Percentiles rank a stretch among this genome's conserved stretches.
Evolutionary conservation across 2,329 filamentous ascomycete species (phyloP).

Genomic region (Penicillium vulpinum): DNA sequence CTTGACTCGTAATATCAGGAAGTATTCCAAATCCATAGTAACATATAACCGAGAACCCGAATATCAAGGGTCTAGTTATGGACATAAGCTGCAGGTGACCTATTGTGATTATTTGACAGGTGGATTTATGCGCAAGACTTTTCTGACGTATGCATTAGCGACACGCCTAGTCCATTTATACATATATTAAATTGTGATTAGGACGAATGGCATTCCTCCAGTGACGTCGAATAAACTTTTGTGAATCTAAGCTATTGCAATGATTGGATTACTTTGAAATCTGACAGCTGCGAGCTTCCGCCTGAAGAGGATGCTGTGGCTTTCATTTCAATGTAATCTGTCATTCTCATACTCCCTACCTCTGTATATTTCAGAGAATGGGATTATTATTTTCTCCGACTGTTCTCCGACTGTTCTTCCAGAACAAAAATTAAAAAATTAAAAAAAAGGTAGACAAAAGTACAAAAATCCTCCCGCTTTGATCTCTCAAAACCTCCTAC

Average conservation of each 20-base stretch:
- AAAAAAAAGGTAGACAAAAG: background rate
- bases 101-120: conserved; percentile 15
- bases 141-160: conserved; percentile 14
- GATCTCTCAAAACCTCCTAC: background rate
- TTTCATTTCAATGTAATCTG: background rate
- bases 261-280: conserved; percentile 1
- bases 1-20: background rate
- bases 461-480: background rate
- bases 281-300: conserved; percentile 2
- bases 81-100: conserved; percentile 12
- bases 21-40: background rate
- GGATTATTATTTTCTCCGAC: too few species aligned
- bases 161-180: conserved; percentile 11
- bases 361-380: too few species aligned
- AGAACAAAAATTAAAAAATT: background rate
- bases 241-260: conserved; percentile 12
- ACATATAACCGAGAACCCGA: background rate
- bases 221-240: background rate
- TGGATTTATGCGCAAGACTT: conserved; percentile 9
- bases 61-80: background rate
- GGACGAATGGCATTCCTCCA: background rate
- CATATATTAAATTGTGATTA: background rate
- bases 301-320: background rate
- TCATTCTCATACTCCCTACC: too few species aligned
- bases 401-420: background rate